These are phyloP conservation scores for Lecanoromycetidae sp. DNA, from an alignment of 2,329 filamentous ascomycete species.

Conservation along the genomic window DNA sequence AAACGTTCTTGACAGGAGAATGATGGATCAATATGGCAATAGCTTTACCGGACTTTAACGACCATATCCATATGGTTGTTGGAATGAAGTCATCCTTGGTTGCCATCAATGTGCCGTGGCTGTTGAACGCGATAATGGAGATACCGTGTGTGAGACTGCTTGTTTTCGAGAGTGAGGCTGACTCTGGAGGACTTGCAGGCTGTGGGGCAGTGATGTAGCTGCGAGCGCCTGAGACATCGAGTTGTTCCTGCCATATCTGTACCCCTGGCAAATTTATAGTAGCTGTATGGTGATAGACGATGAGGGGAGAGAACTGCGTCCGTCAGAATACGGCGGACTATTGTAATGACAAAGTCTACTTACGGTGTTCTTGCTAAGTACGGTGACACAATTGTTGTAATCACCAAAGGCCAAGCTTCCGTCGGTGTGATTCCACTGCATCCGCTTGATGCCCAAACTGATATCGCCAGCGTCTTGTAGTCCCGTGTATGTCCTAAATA, in stretches of 20 bases:
- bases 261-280: slow-evolving; percentile 7
- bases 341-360: slow-evolving; percentile 8
- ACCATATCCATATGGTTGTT: slow-evolving; percentile 37
- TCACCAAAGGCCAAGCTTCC: slow-evolving; percentile 39
- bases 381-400: slow-evolving; percentile 38
- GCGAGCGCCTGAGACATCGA: slow-evolving; percentile 6
- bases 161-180: slow-evolving; percentile 25
- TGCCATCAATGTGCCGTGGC: slow-evolving; percentile 27
- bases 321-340: slow-evolving; percentile 18
- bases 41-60: slow-evolving; percentile 23
- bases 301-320: slow-evolving; percentile 12
- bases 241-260: slow-evolving; percentile 18
- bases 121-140: slow-evolving; percentile 30
- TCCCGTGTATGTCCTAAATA: slow-evolving; percentile 42
- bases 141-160: slow-evolving; percentile 27
- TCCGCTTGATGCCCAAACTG: slow-evolving; percentile 39
- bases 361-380: slow-evolving; percentile 35
- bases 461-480: slow-evolving; percentile 26
- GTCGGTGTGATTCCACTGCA: slow-evolving; percentile 42
- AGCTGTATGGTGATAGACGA: slow-evolving; percentile 6
- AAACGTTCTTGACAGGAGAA: slow-evolving; percentile 29
- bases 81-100: slow-evolving; percentile 30
- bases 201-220: slow-evolving; percentile 21
- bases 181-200: slow-evolving; percentile 28
- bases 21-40: slow-evolving; percentile 32